Conservation (phyloP, 768 basidiomycete genomes). For the Suillus decipiens region DNA sequence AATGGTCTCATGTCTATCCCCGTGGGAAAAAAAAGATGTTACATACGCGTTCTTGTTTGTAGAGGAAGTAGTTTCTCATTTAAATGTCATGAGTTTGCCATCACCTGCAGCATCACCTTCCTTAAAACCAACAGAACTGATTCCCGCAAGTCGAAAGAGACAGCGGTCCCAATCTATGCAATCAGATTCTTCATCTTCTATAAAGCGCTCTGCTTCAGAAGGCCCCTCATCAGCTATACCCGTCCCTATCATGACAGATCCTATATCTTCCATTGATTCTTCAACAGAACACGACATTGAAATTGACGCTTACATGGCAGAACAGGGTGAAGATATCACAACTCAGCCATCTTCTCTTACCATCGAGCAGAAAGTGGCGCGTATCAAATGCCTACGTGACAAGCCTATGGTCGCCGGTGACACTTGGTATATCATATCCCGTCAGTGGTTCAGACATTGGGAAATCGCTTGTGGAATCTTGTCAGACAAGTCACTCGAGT, state of each 20-base stretch:
- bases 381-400: conserved; percentile 49
- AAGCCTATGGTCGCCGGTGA: conserved; percentile 62
- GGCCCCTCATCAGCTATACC: conserved; percentile 48
- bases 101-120: conserved; percentile 45
- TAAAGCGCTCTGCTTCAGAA: conserved; percentile 81
- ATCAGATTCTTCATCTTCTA: conserved; percentile 71
- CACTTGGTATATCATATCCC: conserved; percentile 76
- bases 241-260: conserved; percentile 28
- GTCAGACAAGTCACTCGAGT: conserved; percentile 62
- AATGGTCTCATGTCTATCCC: neutral
- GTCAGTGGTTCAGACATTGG: conserved; percentile 77
- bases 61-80: conserved; percentile 4
- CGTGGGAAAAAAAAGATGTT: conserved; percentile 4
- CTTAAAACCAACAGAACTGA: conserved; percentile 39
- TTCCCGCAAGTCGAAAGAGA: conserved; percentile 53
- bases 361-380: conserved; percentile 45
- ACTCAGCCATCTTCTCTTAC: conserved; percentile 12
- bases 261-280: conserved; percentile 42
- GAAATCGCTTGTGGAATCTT: conserved; percentile 68
- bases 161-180: conserved; percentile 77
- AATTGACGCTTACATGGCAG: conserved; percentile 70
- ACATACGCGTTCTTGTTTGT: conserved; percentile 10
- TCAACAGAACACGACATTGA: conserved; percentile 54
- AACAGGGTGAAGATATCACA: conserved; percentile 46
- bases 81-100: conserved; percentile 49